phyloP scores from a whole-genome alignment of 1,284 basidiomycete species.

The Sanghuangporus weigelae region DNA sequence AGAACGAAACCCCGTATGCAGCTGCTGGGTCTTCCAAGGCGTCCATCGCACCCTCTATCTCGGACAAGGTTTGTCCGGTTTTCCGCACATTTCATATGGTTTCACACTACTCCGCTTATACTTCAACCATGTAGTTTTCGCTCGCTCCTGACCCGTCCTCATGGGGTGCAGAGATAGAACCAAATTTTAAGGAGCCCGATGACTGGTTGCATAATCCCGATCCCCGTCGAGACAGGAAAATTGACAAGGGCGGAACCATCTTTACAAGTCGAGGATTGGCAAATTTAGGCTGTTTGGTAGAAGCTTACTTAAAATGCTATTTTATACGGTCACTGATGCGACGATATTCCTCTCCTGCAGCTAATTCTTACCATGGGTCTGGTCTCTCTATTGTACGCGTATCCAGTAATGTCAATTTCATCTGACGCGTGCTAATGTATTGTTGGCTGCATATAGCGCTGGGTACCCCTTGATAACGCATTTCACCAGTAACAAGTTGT shows the following conservation, averaged over 20 bases:
- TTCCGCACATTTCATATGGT: slow-evolving; percentile 15
- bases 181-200: slow-evolving; percentile 53
- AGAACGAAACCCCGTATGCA: slow-evolving; percentile 43
- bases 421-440: neutral
- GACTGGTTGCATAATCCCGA: slow-evolving; percentile 74
- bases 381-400: slow-evolving; percentile 66
- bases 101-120: slow-evolving; percentile 39
- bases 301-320: neutral
- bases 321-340: neutral
- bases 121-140: slow-evolving; percentile 46
- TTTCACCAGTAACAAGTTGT: slow-evolving; percentile 46
- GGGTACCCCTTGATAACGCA: slow-evolving; percentile 79
- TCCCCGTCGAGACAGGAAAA: slow-evolving; percentile 60
- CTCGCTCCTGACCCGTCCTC: slow-evolving; percentile 63
- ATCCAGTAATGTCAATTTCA: neutral
- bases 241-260: slow-evolving; percentile 55
- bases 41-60: slow-evolving; percentile 28
- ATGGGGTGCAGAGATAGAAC: slow-evolving; percentile 63
- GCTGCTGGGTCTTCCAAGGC: slow-evolving; percentile 23
- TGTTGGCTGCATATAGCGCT: slow-evolving; percentile 40
- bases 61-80: slow-evolving; percentile 35
- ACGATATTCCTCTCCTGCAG: neutral
- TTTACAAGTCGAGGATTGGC: slow-evolving; percentile 68
- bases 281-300: slow-evolving; percentile 69
- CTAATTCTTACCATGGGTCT: slow-evolving; percentile 55